Base-by-base conservation (phyloP, 1,284 basidiomycete genomes). In the Phylloboletellus chloephorus region DNA sequence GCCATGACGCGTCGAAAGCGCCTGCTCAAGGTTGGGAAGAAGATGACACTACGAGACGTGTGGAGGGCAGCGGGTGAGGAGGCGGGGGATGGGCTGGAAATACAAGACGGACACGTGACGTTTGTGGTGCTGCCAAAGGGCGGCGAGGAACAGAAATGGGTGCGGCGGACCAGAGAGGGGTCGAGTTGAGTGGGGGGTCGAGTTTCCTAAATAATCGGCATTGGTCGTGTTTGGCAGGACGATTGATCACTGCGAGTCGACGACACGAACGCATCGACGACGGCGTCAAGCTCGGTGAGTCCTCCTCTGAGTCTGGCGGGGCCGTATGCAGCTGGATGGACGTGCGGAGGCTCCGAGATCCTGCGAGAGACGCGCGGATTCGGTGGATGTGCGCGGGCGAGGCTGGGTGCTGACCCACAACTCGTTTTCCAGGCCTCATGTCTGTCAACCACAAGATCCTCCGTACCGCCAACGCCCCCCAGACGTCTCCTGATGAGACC, bases 401-500 rank as follows among this genome's bases (percentile, higher is more conserved):
- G 60, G 29, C 22, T 48, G 56, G 70, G 60, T 71, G 63, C 63
- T 76, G 67, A 78, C 66, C 41, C 49, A 43, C 39, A 36, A 39
- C 52, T 41, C 49, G 44, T 52, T 46, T 53, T 42, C 51, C 68
- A 68, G 65, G 60, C 61, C 63, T 66, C 71, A 87, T 87, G 83
- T 86, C 85, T 54, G 56, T 76, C 61, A 71, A 80, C 55, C 74
- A 75, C 76, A 98, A 98, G 79, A 94, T 98, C 67, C 74, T 85
- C 65, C 89, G 95, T 63, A 92, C 89, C 58, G 95, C 95, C 66
- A 97, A 97, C 67, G 93, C 96, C 48, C 93, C 95, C 52, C 77
- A 72, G 54, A 87, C 86, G 37, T 62, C 90, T 52, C 91, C 95
- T 51, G 85, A 92, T 68, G 95, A 96, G 72, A 88, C 82, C 41